Evolutionary conservation across 257 asterid genomes (phyloP), one percentile per base, ranked within the genome.

Genomic region (Rubia yunnanensis): DNA sequence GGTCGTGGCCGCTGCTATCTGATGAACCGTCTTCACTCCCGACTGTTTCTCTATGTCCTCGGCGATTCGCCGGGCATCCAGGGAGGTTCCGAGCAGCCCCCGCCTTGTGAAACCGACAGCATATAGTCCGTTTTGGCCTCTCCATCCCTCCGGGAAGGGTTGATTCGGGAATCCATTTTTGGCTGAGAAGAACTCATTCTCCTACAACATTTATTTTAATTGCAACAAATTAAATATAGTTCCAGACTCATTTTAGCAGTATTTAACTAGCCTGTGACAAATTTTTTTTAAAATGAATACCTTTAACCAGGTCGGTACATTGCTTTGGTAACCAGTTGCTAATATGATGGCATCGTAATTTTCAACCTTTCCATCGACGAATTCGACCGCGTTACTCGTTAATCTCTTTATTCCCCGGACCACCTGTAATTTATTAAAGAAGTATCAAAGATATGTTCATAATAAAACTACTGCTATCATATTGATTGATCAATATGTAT

Each of bases 251-350:
- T 53, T 53, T 49, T n/a, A 49, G 17, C n/a, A n/a, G 14, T 48
- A 48, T 23, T 48, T 0, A 3, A n/a, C 5, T 49, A n/a, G 10
- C 8, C 7, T 1, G 26, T 18, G 24, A 18, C 20, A 49, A 18
- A 49, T 11, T 20, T n/a, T 20, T 11, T 5, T 0, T 0, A 13
- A 46, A 46, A 14, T 18, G n/a, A 46, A 41, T 70, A 78, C 82
- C 82, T 67, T 74, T 56, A 78, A 59, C 82, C 82, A 78, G 55
- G 71, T 46, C 26, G 82, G 79, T 4, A 74, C 79, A 24, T 74
- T 78, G 26, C 77, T 74, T 71, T 35, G 71, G 50, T 66, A 78
- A 11, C 82, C 82, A 5, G 82, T 78, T 7, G 82, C 82, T 17
- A 78, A 65, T 58, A 78, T 64, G 66, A 74, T 71, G 59, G 74